A percentile compares a stretch with the other conserved stretches of the same genome.
phyloP scores from a whole-genome alignment of 1,139 yeast species.

The Suzukiozyma palmioleophila region DNA sequence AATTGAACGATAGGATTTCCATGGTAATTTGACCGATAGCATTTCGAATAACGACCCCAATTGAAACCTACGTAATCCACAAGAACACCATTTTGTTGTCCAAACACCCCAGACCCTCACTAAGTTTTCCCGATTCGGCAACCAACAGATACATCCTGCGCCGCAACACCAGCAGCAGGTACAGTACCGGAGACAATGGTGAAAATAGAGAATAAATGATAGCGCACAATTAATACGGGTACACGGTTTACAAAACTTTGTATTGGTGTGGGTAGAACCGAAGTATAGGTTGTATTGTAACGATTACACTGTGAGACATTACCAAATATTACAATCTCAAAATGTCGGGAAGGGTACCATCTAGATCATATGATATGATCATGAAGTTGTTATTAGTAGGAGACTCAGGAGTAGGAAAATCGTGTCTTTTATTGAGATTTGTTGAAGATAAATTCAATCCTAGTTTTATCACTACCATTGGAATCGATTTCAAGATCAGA shows the following conservation, averaged over 20 bases:
- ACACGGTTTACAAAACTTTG: neutral
- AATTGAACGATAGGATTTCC: no score
- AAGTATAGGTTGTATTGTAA: neutral
- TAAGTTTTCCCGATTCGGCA: no score
- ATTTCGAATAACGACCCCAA: no score
- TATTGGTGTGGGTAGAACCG: neutral
- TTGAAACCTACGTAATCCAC: no score
- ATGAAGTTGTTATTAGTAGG: slow-evolving; percentile 93
- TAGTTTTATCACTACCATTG: slow-evolving; percentile 93
- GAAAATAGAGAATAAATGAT: no score
- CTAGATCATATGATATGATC: slow-evolving; percentile 88
- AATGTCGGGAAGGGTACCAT: slow-evolving; percentile 59
- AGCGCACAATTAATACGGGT: neutral
- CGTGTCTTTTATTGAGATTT: slow-evolving; percentile 88
- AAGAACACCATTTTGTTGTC: no score
- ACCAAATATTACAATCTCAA: slow-evolving; percentile 1
- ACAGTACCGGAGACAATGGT: no score
- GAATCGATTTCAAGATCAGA: slow-evolving; percentile 96
- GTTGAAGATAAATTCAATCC: slow-evolving; percentile 98
- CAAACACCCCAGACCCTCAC: no score
- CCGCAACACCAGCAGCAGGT: neutral
- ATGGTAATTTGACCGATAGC: no score
- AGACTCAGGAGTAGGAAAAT: slow-evolving; percentile 96
- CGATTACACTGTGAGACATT: no score
- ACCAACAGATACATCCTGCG: neutral